Evolutionary conservation across 306 rosid genomes (phyloP).

Genomic region (Rosa lucieae): DNA sequence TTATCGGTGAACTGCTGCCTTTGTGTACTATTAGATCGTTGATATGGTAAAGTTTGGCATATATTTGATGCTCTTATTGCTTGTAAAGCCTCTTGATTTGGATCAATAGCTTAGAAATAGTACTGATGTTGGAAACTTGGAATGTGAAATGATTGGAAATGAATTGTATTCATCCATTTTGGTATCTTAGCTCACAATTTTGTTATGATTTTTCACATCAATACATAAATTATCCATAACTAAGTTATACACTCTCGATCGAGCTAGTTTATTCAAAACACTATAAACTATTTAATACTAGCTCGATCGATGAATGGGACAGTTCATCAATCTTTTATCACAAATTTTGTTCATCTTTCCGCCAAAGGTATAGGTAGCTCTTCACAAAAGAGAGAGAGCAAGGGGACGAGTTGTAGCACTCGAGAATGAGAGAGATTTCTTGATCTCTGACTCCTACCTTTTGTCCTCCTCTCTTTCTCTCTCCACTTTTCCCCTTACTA

Average conservation of each 20-base stretch:
- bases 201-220: no score
- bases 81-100: constrained; percentile 8
- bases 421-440: constrained; percentile 5
- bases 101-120: constrained; percentile 12
- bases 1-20: background rate
- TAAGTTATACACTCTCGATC: no score
- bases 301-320: no score
- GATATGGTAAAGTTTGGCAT: background rate
- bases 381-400: constrained; percentile 46
- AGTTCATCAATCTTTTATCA: no score
- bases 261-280: no score
- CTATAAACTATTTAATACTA: no score
- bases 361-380: background rate
- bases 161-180: background rate
- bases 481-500: background rate
- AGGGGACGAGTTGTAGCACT: constrained; percentile 24
- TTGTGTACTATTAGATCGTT: background rate
- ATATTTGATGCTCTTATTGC: constrained; percentile 5
- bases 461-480: background rate
- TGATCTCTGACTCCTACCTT: constrained; percentile 5
- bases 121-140: constrained; percentile 3
- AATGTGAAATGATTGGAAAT: background rate
- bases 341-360: background rate
- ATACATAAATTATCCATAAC: no score
- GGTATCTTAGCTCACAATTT: background rate